Percentiles rank a stretch among this genome's conserved stretches.
phyloP scores from a whole-genome alignment of 192 early-diverging fungal species.

The Coemansia reversa region DNA sequence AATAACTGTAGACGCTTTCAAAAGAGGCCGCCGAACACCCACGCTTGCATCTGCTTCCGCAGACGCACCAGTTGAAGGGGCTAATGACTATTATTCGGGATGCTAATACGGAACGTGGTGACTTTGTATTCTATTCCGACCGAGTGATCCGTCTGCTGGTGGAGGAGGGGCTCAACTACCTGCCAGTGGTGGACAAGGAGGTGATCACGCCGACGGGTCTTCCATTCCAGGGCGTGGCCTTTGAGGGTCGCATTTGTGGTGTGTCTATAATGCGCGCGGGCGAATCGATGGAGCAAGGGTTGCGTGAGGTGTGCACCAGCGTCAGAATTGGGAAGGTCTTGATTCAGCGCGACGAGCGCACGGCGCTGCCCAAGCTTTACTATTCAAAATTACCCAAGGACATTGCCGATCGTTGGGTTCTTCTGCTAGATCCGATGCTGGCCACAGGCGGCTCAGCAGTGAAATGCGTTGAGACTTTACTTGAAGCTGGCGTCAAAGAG shows the following conservation, averaged over 20 bases:
- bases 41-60: constrained; percentile 67
- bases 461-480: constrained; percentile 86
- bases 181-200: constrained; percentile 77
- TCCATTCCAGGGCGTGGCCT: constrained; percentile 70
- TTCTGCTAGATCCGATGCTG: constrained; percentile 95
- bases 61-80: constrained; percentile 75
- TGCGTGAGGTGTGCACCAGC: constrained; percentile 81
- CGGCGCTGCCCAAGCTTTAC: constrained; percentile 85
- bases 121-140: constrained; percentile 95
- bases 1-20: constrained; percentile 27
- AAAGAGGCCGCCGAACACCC: constrained; percentile 43
- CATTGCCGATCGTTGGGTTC: constrained; percentile 74
- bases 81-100: constrained; percentile 84
- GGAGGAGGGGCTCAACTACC: constrained; percentile 91
- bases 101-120: constrained; percentile 72
- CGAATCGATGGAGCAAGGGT: constrained; percentile 86
- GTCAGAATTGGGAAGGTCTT: constrained; percentile 94
- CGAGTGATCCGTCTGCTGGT: constrained; percentile 84
- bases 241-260: constrained; percentile 87
- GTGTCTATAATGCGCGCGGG: constrained; percentile 97
- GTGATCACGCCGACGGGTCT: constrained; percentile 79
- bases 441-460: constrained; percentile 93
- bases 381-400: constrained; percentile 92
- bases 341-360: constrained; percentile 95
- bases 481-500: constrained; percentile 80